A percentile compares a stretch with the other conserved stretches of the same genome.
Conservation (phyloP, 2,329 filamentous ascomycete species). For the Raffaelea ambrosiae region DNA sequence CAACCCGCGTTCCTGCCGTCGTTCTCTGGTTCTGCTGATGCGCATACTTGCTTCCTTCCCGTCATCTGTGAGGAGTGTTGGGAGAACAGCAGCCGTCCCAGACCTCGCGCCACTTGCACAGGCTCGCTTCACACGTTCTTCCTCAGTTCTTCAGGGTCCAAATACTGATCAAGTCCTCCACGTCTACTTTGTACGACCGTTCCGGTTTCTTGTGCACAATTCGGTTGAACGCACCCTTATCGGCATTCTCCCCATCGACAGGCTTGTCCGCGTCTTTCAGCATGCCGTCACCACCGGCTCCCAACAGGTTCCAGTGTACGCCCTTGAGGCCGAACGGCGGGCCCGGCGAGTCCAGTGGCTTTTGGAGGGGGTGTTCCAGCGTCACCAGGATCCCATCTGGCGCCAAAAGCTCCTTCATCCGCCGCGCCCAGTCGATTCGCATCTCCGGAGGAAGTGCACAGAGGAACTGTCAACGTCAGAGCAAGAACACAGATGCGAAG, state of each 20-base stretch:
- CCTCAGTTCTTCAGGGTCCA: not conserved
- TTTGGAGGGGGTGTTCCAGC: conserved; percentile 31
- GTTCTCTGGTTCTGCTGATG: too few species aligned
- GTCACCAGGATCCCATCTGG: conserved; percentile 25
- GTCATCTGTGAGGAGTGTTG: too few species aligned
- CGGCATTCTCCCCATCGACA: not conserved
- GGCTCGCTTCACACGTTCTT: too few species aligned
- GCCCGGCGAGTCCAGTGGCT: conserved; percentile 20
- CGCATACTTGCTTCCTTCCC: too few species aligned
- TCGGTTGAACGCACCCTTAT: not conserved
- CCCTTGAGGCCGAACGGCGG: conserved; percentile 29
- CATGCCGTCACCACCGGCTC: conserved; percentile 18
- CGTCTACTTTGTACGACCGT: not conserved
- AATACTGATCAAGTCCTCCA: not conserved
- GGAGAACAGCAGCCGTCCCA: too few species aligned
- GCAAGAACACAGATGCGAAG: not conserved
- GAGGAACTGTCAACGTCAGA: conserved; percentile 22
- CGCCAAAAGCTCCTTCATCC: conserved; percentile 21
- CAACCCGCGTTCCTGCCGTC: too few species aligned
- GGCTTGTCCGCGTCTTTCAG: not conserved
- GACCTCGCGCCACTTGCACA: too few species aligned
- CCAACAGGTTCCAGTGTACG: conserved; percentile 25
- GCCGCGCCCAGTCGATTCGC: conserved; percentile 17
- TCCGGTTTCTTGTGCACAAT: not conserved
- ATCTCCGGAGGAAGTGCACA: conserved; percentile 20